These are phyloP conservation scores for Nymphaea thermarum DNA, from an alignment of 164 flowering plant genomes.

Conservation along the genomic window DNA sequence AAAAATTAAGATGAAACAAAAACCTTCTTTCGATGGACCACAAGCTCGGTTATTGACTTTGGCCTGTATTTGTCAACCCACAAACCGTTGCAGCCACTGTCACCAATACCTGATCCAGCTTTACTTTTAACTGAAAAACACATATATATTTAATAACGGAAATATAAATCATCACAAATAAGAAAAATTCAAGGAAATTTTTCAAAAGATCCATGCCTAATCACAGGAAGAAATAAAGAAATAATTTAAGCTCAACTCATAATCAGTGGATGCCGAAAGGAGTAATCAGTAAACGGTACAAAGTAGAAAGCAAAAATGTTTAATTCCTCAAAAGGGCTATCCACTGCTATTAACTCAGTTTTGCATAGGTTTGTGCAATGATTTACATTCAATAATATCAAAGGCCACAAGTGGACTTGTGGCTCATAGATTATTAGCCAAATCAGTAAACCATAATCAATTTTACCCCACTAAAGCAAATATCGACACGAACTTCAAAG, in stretches of 20 bases:
- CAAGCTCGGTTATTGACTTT: constrained; percentile 56
- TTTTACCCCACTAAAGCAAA: too few species aligned
- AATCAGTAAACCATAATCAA: too few species aligned
- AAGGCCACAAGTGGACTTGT: too few species aligned
- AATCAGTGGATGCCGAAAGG: too few species aligned
- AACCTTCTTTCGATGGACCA: constrained; percentile 94
- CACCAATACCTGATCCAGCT: constrained; percentile 20
- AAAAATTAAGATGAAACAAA: background rate
- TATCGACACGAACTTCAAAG: too few species aligned
- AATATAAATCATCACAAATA: background rate
- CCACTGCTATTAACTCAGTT: too few species aligned
- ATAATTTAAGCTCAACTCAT: background rate
- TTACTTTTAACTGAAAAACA: background rate
- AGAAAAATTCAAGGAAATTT: background rate
- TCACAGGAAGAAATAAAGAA: background rate
- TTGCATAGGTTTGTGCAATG: too few species aligned
- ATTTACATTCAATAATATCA: too few species aligned
- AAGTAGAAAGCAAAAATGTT: too few species aligned
- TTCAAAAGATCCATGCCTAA: background rate
- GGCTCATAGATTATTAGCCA: too few species aligned
- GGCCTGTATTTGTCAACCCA: constrained; percentile 93
- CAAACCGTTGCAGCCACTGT: constrained; percentile 24
- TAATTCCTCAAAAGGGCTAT: too few species aligned
- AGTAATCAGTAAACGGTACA: too few species aligned
- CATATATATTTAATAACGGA: background rate